Base-by-base conservation (phyloP, 108 stramenopile species). In the Cyclotella distinguenda region DNA sequence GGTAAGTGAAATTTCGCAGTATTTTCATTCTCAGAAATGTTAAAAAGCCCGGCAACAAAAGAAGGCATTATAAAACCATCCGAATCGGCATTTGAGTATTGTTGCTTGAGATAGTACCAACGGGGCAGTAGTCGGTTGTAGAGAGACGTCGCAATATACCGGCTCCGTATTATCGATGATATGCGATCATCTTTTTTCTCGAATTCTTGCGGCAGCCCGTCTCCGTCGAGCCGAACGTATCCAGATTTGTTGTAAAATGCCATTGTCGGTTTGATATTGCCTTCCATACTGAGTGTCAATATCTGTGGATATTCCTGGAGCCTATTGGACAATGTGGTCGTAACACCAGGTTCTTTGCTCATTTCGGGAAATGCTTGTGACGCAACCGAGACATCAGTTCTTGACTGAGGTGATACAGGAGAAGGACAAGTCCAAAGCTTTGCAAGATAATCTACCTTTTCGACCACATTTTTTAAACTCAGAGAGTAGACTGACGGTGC, bases 91-190 rank as follows among this genome's bases (percentile, higher is more conserved):
- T 62, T 42, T 21, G 18, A 3, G 22, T 66, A 16, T 27, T 60
- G 49, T 33, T 48, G 46, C 58, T 18, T 72, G 12, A 31, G 52
- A 40, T 25, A 84, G 56, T 89, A 83, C 89, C 89, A 94, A 7
- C 93, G 78, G 12, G 93, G 93, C 38, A 94, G 63, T 36, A 94
- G 72, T 5, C 93, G 81, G 55, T 94, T 82, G 60, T 79, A 89
- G 6, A 94, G 73, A 23, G 89, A 90, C 8, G 88, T 74, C 26
- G 88, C 89, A 42, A 94, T 80, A 60, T 94, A 88, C 21, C 93
- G 75, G 16, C 85, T 83, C 22, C 78, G 74, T 46, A 91, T 81
- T 7, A 62, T 42, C 13, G 40, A 31, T 3, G 32, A 13, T 46
- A 28, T 25, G 12, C 4, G 18, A 8, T 4, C 15, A 39, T 18